Evolutionary conservation across 2,329 filamentous ascomycete genomes (phyloP).

Genomic region (Aspergillus versicolor): DNA sequence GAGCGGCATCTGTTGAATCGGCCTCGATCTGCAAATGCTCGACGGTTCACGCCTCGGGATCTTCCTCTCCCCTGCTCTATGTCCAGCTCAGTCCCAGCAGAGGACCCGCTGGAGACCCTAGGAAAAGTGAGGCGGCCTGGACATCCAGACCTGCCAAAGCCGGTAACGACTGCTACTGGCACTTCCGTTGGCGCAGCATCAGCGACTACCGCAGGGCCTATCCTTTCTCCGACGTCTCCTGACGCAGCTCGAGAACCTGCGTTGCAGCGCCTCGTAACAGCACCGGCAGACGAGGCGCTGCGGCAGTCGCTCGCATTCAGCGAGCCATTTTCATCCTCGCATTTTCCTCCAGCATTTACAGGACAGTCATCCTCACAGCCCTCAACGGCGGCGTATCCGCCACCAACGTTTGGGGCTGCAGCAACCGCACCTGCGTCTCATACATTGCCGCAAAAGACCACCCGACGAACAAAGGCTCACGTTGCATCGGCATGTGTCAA

Average conservation of each 20-base stretch:
- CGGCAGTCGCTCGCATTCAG: slow-evolving; percentile 18
- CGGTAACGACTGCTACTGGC: slow-evolving; percentile 16
- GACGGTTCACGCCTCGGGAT: slow-evolving; percentile 40
- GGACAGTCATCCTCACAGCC: slow-evolving; percentile 21
- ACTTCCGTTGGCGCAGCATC: slow-evolving; percentile 11
- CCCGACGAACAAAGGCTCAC: slow-evolving; percentile 47
- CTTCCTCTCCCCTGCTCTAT: slow-evolving; percentile 43
- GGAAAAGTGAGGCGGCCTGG: slow-evolving; percentile 32
- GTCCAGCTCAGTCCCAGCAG: slow-evolving; percentile 42
- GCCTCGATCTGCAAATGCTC: slow-evolving; percentile 37
- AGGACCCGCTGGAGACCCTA: slow-evolving; percentile 38
- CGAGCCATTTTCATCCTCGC: slow-evolving; percentile 21
- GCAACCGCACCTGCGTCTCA: slow-evolving; percentile 24
- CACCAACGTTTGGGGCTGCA: slow-evolving; percentile 23
- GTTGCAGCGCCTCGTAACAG: slow-evolving; percentile 17
- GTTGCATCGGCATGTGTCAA: slow-evolving; percentile 51
- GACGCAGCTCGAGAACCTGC: slow-evolving; percentile 16
- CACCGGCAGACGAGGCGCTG: slow-evolving; percentile 16
- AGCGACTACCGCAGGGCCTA: slow-evolving; percentile 10
- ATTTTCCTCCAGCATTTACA: slow-evolving; percentile 20
- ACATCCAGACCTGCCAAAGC: slow-evolving; percentile 29
- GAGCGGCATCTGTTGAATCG: slow-evolving; percentile 36
- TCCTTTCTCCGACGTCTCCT: slow-evolving; percentile 18
- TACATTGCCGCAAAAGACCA: slow-evolving; percentile 37
- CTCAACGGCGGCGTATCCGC: slow-evolving; percentile 25